Evolutionary conservation across 2,329 filamentous ascomycete species (phyloP).

Genomic region (Neofusicoccum sp.): DNA sequence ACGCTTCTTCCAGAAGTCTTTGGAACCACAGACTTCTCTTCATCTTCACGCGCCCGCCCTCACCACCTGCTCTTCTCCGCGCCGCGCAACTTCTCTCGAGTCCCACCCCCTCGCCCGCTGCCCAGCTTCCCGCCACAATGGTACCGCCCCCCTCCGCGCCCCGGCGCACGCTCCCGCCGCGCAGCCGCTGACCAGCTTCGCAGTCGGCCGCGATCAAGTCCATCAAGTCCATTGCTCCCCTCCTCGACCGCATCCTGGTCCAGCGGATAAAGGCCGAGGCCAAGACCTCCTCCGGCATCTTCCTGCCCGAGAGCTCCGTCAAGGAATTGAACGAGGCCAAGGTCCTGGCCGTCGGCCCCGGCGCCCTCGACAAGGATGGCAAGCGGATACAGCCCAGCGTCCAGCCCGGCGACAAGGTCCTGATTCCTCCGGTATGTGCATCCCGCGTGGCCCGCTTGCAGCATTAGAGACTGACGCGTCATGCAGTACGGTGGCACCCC

Average conservation of each 20-base stretch:
- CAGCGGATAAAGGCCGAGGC: slow-evolving; percentile 96
- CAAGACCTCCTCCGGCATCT: slow-evolving; percentile 96
- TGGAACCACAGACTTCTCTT: slow-evolving; percentile 1
- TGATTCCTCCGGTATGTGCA: slow-evolving; percentile 82
- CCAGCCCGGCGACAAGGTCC: slow-evolving; percentile 78
- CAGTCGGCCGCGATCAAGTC: slow-evolving; percentile 70
- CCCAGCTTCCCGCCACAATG: slow-evolving; percentile 18
- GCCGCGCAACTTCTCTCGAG: background rate
- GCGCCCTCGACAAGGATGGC: slow-evolving; percentile 81
- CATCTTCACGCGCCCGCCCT: slow-evolving; percentile 7
- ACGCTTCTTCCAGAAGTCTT: slow-evolving; percentile 11
- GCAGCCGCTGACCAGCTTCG: slow-evolving; percentile 18
- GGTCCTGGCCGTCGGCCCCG: slow-evolving; percentile 92
- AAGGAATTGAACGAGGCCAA: slow-evolving; percentile 99
- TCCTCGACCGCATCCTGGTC: slow-evolving; percentile 96
- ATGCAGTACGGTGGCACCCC: slow-evolving; percentile 84
- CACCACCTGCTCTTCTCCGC: background rate
- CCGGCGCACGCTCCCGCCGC: background rate
- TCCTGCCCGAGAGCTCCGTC: slow-evolving; percentile 92
- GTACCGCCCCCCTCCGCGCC: slow-evolving; percentile 3
- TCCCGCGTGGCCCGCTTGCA: slow-evolving; percentile 14
- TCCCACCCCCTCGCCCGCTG: background rate
- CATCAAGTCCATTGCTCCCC: slow-evolving; percentile 90
- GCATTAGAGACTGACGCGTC: background rate
- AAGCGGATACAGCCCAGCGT: slow-evolving; percentile 86